These are phyloP conservation scores for Podospora bellae-mahoneyi DNA, from an alignment of 495 filamentous ascomycete genomes.

Conservation along the genomic window DNA sequence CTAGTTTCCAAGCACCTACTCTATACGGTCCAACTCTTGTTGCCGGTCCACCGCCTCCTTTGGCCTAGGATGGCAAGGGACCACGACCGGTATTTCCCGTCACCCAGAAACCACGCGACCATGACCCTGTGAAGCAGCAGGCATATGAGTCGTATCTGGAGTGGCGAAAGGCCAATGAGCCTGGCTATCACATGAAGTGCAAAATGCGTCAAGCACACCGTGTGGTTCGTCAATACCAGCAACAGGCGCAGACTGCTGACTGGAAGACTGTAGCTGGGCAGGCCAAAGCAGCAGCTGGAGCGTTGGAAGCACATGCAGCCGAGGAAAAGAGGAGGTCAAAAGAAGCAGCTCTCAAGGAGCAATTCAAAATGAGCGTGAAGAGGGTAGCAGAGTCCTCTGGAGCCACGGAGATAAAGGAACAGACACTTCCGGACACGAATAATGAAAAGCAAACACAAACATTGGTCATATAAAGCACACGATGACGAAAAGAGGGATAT, in stretches of 20 bases:
- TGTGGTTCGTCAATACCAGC: slow-evolving; percentile 32
- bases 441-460: slow-evolving; percentile 14
- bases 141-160: slow-evolving; percentile 45
- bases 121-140: slow-evolving; percentile 39
- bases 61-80: slow-evolving; percentile 18
- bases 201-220: slow-evolving; percentile 43
- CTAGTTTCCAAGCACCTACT: slow-evolving; percentile 7
- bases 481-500: background rate
- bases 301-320: background rate
- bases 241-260: slow-evolving; percentile 12
- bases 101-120: slow-evolving; percentile 33
- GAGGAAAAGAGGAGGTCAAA: slow-evolving; percentile 1
- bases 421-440: slow-evolving; percentile 12
- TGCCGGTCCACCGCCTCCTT: slow-evolving; percentile 4
- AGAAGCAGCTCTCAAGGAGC: background rate
- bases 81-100: slow-evolving; percentile 32
- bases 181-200: slow-evolving; percentile 39
- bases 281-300: slow-evolving; percentile 29
- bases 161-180: slow-evolving; percentile 39
- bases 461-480: background rate
- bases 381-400: slow-evolving; percentile 1
- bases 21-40: slow-evolving; percentile 5
- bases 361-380: background rate
- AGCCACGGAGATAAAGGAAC: slow-evolving; percentile 16
- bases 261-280: slow-evolving; percentile 32